Conservation (phyloP, 1,139 yeast species). For the Yamadazyma pseudoaaseri region DNA sequence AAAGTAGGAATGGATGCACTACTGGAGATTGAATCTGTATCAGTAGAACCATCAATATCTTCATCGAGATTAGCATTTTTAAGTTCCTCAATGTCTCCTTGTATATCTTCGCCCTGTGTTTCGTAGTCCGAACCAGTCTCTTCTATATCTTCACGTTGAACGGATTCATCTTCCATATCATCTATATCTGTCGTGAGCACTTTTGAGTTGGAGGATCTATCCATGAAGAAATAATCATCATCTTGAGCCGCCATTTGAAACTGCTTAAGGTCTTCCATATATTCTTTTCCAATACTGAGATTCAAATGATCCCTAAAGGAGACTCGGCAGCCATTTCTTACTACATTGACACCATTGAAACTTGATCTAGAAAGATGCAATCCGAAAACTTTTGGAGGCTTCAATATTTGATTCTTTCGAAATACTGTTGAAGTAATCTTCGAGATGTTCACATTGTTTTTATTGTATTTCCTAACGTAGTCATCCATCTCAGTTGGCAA, state of each 20-base stretch:
- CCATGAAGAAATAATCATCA: constrained; percentile 7
- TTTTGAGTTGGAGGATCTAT: constrained; percentile 16
- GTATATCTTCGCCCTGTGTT: constrained; percentile 23
- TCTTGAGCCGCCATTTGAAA: constrained; percentile 28
- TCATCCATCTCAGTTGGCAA: constrained; percentile 42
- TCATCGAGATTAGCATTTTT: too few species aligned
- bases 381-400: constrained; percentile 69
- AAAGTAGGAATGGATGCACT: constrained; percentile 10
- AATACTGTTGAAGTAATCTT: constrained; percentile 61
- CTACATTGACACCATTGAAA: constrained; percentile 66
- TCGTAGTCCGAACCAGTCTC: constrained; percentile 28
- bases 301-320: constrained; percentile 57
- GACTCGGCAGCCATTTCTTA: constrained; percentile 77
- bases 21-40: constrained; percentile 9
- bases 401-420: constrained; percentile 58
- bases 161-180: constrained; percentile 47
- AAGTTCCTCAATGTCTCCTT: constrained; percentile 21
- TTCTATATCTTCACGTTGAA: constrained; percentile 42
- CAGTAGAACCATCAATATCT: constrained; percentile 19
- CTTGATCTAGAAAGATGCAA: constrained; percentile 83
- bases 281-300: constrained; percentile 49
- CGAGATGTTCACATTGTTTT: constrained; percentile 43
- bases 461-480: constrained; percentile 46
- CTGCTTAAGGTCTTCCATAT: constrained; percentile 36
- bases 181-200: constrained; percentile 43